Evolutionary conservation across 2,329 filamentous ascomycete species (phyloP).

Genomic region (Botrytis galanthina): DNA sequence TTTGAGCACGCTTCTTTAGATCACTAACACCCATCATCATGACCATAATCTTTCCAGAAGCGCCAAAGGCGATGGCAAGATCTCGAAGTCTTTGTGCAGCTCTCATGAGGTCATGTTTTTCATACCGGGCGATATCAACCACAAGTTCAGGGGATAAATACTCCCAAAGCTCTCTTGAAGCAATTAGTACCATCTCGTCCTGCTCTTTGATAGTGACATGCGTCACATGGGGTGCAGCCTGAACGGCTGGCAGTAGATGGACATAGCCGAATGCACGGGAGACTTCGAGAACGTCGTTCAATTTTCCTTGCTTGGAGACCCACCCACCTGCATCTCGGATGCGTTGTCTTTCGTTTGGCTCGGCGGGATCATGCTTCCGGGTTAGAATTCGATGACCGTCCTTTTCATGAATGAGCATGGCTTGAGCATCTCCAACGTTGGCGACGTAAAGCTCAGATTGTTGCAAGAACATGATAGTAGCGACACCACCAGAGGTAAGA

Average conservation of each 20-base stretch:
- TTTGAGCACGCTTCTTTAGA: constrained; percentile 80
- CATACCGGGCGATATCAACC: constrained; percentile 84
- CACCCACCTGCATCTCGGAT: constrained; percentile 94
- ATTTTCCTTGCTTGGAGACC: constrained; percentile 88
- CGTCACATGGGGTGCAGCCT: constrained; percentile 82
- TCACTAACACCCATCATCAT: constrained; percentile 97
- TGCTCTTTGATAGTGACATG: constrained; percentile 78
- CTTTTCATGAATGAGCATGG: constrained; percentile 90
- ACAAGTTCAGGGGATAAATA: constrained; percentile 86
- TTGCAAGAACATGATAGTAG: constrained; percentile 86
- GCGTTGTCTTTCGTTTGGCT: constrained; percentile 76
- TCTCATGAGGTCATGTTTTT: constrained; percentile 87
- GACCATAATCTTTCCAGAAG: constrained; percentile 94
- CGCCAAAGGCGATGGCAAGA: constrained; percentile 91
- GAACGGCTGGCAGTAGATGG: constrained; percentile 86
- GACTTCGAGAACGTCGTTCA: constrained; percentile 89
- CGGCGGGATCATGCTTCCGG: constrained; percentile 88
- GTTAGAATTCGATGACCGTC: constrained; percentile 82
- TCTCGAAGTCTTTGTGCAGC: constrained; percentile 93
- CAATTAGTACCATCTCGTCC: constrained; percentile 90
- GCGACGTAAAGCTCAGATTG: constrained; percentile 89
- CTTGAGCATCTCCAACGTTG: constrained; percentile 93
- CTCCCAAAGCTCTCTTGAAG: constrained; percentile 92
- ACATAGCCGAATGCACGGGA: constrained; percentile 95
- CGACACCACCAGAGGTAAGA: constrained; percentile 83